Percentiles rank a stretch among this genome's conserved stretches.
These are phyloP conservation scores for Chytriomyces sp. DNA, from an alignment of 192 early-diverging fungal species.

Conservation along the genomic window DNA sequence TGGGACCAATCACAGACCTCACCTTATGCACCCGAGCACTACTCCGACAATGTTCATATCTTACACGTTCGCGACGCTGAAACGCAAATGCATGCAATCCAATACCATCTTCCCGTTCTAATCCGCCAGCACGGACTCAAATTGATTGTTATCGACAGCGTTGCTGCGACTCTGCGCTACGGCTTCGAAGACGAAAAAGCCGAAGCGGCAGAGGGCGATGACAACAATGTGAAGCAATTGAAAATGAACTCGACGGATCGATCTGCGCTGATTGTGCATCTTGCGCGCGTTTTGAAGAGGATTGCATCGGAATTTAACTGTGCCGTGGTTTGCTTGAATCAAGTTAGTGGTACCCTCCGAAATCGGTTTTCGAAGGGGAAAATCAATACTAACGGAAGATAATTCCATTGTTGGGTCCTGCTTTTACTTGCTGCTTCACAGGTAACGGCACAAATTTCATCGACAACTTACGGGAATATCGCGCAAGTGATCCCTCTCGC, in stretches of 20 bases:
- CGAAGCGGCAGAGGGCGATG: background rate
- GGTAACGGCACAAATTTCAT: background rate
- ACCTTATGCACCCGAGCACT: slow-evolving; percentile 20
- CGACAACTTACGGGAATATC: background rate
- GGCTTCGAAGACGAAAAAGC: slow-evolving; percentile 45
- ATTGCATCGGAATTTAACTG: slow-evolving; percentile 66
- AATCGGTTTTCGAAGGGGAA: too few relatives aligned
- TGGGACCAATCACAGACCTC: slow-evolving; percentile 5
- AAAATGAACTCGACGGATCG: slow-evolving; percentile 34
- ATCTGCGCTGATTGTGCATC: slow-evolving; percentile 58
- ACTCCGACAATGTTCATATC: slow-evolving; percentile 65
- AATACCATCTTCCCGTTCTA: slow-evolving; percentile 75
- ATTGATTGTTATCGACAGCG: slow-evolving; percentile 87
- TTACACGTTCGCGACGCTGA: slow-evolving; percentile 72
- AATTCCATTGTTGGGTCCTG: too few relatives aligned
- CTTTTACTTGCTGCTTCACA: background rate
- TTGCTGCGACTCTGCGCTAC: slow-evolving; percentile 75
- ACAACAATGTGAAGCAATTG: background rate
- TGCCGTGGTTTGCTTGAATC: slow-evolving; percentile 81
- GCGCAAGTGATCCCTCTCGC: slow-evolving; percentile 15
- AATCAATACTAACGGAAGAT: too few relatives aligned
- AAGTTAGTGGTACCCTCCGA: slow-evolving; percentile 53
- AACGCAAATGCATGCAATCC: slow-evolving; percentile 72
- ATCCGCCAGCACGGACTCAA: slow-evolving; percentile 57
- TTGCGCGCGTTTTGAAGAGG: slow-evolving; percentile 67